Evolutionary conservation across 2,329 filamentous ascomycete species (phyloP).

Genomic region (Ophiostoma sp.): DNA sequence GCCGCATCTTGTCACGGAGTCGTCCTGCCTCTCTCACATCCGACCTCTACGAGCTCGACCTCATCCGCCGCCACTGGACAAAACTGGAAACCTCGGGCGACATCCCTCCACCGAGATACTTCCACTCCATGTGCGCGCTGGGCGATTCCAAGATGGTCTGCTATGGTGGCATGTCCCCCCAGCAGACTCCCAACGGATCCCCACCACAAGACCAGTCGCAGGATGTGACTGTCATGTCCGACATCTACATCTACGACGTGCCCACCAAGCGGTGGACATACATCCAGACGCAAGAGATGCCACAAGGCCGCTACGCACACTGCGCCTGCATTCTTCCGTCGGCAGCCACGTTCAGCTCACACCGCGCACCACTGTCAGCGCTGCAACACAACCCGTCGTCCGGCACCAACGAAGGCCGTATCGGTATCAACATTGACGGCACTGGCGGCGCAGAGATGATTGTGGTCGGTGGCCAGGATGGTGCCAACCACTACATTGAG

Average conservation of each 20-base stretch:
- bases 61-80: slow-evolving; percentile 88
- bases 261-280: slow-evolving; percentile 77
- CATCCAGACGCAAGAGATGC: slow-evolving; percentile 71
- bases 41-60: slow-evolving; percentile 87
- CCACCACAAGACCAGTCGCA: slow-evolving; percentile 62
- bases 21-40: slow-evolving; percentile 76
- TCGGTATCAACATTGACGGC: slow-evolving; percentile 86
- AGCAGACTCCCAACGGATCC: slow-evolving; percentile 46
- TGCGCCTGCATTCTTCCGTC: slow-evolving; percentile 91
- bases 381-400: slow-evolving; percentile 84
- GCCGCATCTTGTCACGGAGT: slow-evolving; percentile 76
- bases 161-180: slow-evolving; percentile 96
- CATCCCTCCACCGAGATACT: slow-evolving; percentile 85
- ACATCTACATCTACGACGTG: slow-evolving; percentile 93
- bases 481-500: slow-evolving; percentile 97
- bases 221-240: slow-evolving; percentile 94
- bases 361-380: slow-evolving; percentile 75
- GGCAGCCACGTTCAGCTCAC: slow-evolving; percentile 77
- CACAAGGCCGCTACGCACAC: slow-evolving; percentile 92
- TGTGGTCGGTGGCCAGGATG: slow-evolving; percentile 92
- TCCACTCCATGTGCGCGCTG: slow-evolving; percentile 89
- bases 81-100: slow-evolving; percentile 82
- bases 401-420: slow-evolving; percentile 76
- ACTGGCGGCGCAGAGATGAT: slow-evolving; percentile 94
- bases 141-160: slow-evolving; percentile 96